Base-by-base conservation (phyloP, 441 rosid genomes). In the Adansonia grandidieri region DNA sequence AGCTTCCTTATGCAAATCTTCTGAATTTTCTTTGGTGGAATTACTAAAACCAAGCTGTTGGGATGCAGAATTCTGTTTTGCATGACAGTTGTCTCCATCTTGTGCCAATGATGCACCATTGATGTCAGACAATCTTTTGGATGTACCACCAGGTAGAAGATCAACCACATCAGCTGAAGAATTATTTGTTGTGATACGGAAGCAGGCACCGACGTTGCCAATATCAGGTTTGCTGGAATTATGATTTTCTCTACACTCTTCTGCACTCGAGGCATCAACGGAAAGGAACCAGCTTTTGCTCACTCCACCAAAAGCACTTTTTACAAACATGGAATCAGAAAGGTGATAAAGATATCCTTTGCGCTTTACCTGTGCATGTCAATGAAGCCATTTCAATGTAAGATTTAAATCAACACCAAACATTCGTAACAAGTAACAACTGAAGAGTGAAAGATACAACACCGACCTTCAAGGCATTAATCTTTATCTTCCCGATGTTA, bases 381-480 rank as follows among this genome's bases (percentile, higher is more conserved):
- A 2, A 37, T 3, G 3, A 65, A 74, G 68, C 71, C 58, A 68
- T 0, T 10, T 76, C 17, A 74, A 68, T n/a, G n/a, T n/a, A n/a
- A n/a, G n/a, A n/a, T n/a, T n/a, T n/a, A n/a, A n/a, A n/a, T n/a
- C n/a, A n/a, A 20, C 17, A 56, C 2, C 17, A 7, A 28, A 10
- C 14, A 71, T 19, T 15, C 19, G 20, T 44, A 57, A 51, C 22
- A 57, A 57, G 24, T 44, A 57, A 45, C n/a, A 57, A 57, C 50
- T n/a, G 5, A 13, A 63, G 19, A 13, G 20, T n/a, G 58, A 79
- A 65, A 53, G 62, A 47, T 19, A 67, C 13, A 45, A 2, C 2
- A 72, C 40, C 28, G 32, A 91, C 93, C 93, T 88, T 91, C 14
- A 91, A 72, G 51, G 88, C 86, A 22, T 80, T 70, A 77, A 91